Conservation (phyloP, 176 grass and related monocot genomes). For the Urochloa ruziziensis region DNA sequence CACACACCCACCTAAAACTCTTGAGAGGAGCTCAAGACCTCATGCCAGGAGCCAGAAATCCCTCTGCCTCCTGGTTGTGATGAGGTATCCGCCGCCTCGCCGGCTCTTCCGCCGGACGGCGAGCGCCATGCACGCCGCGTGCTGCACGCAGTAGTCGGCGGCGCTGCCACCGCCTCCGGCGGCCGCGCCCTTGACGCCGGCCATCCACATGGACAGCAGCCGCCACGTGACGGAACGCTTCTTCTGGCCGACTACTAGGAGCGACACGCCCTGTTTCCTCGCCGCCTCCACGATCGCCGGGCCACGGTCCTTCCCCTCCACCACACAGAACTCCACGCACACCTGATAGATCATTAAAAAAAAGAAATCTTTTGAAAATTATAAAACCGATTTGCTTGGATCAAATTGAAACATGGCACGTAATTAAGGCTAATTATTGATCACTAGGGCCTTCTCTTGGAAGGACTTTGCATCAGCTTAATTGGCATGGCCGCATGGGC, state of each 20-base stretch:
- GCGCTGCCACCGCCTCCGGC: neutral
- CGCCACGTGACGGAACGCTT: slow-evolving; percentile 58
- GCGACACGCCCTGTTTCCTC: slow-evolving; percentile 49
- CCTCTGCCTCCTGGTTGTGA: slow-evolving; percentile 67
- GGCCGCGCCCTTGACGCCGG: neutral
- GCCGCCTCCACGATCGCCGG: slow-evolving; percentile 67
- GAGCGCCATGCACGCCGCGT: slow-evolving; percentile 60
- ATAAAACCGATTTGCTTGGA: no score
- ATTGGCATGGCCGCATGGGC: no score
- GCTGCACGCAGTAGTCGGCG: slow-evolving; percentile 71
- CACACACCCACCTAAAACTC: neutral
- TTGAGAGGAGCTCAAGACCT: neutral
- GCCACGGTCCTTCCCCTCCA: slow-evolving; percentile 56
- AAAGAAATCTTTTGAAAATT: no score
- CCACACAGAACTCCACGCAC: slow-evolving; percentile 42
- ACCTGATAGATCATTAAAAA: slow-evolving; percentile 14
- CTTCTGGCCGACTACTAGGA: slow-evolving; percentile 77
- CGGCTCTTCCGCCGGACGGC: slow-evolving; percentile 74
- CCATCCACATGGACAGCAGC: slow-evolving; percentile 58
- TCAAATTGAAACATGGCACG: no score
- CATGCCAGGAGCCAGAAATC: slow-evolving; percentile 91
- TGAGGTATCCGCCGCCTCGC: slow-evolving; percentile 65
- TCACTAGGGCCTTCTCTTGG: no score
- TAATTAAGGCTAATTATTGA: no score
- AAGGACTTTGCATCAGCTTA: no score